Base-by-base conservation (phyloP, 148 eudicot species). In the Rhododendron williamsianum region DNA sequence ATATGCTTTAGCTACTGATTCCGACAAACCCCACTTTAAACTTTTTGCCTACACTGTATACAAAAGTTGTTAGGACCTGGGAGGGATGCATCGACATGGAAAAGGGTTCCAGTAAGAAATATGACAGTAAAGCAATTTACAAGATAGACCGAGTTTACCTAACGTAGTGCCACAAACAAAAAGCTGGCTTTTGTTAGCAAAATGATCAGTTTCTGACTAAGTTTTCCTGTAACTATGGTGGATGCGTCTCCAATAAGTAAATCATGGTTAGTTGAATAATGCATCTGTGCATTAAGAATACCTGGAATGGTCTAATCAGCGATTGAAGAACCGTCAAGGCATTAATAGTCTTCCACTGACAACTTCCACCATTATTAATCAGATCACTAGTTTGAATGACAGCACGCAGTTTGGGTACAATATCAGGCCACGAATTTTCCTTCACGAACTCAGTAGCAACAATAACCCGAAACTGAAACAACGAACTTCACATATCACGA, bases 241-340 rank as follows among this genome's bases (percentile, higher is more conserved):
- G 25, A 15, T 52, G 30, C 48, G 23, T 81, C 54, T 43, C 51
- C 45, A 41, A 43, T 21, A 67, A 56, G 38, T 71, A 54, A 38
- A 81, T 43, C 65, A 49, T n/a, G 63, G 35, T 30, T 45, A 18
- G 9, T 83, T 36, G 36, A 54, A 41, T 9, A 46, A 86, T 12
- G 27, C 79, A 69, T 83, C 21, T 38, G n/a, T 16, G 25, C 9
- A 46, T 43, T 38, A 81, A 19, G 9, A 82, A 76, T 90, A 94
- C 98, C 98, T 93, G 98, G 63, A 92, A 94, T 30, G 94, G 95
- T 88, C 93, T 90, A 48, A 94, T 78, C 46, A 92, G 81, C 23
- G 93, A 86, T 73, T 93, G 98, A 85, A 94, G 92, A 88, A 90
- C 88, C 23, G 92, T 91, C 48, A 94, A 93, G 19, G 91, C 93